Conservation (phyloP, 2,329 filamentous ascomycete genomes). For the Colletotrichum sp. region DNA sequence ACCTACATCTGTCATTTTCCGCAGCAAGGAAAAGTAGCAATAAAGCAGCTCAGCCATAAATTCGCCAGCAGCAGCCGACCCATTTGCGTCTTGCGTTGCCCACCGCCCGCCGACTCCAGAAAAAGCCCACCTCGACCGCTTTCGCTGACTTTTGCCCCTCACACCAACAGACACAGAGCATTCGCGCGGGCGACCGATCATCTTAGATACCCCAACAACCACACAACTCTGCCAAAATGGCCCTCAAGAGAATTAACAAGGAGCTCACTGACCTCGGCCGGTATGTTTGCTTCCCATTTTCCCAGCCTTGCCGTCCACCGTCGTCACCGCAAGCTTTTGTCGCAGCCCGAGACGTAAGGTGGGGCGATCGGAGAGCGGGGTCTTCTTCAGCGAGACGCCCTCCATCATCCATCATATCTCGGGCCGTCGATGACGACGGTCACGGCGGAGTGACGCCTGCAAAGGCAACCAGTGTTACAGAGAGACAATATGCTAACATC, state of each 20-base stretch:
- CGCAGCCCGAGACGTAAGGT: conserved; percentile 36
- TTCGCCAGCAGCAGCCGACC: background rate
- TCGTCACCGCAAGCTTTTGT: conserved; percentile 11
- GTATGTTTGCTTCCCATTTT: conserved; percentile 49
- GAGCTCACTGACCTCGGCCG: conserved; percentile 89
- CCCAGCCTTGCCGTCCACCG: conserved; percentile 13
- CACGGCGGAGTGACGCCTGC: background rate
- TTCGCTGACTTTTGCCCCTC: conserved; percentile 23
- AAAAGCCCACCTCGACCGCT: conserved; percentile 20
- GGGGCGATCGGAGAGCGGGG: conserved; percentile 42
- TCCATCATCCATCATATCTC: conserved; percentile 1
- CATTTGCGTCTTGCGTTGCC: background rate
- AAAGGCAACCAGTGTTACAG: background rate
- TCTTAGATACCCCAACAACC: conserved; percentile 25
- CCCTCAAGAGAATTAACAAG: conserved; percentile 95
- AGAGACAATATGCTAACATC: conserved; percentile 30
- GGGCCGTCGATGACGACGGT: background rate
- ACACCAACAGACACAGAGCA: conserved; percentile 21
- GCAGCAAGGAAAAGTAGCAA: background rate
- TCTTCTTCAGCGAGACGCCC: conserved; percentile 23
- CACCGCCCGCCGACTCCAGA: conserved; percentile 2
- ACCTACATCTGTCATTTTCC: background rate
- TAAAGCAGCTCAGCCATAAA: background rate
- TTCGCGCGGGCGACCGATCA: conserved; percentile 14
- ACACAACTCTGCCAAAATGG: conserved; percentile 60